Conservation (phyloP, 176 grass and related monocot species). For the Raddia guianensis region DNA sequence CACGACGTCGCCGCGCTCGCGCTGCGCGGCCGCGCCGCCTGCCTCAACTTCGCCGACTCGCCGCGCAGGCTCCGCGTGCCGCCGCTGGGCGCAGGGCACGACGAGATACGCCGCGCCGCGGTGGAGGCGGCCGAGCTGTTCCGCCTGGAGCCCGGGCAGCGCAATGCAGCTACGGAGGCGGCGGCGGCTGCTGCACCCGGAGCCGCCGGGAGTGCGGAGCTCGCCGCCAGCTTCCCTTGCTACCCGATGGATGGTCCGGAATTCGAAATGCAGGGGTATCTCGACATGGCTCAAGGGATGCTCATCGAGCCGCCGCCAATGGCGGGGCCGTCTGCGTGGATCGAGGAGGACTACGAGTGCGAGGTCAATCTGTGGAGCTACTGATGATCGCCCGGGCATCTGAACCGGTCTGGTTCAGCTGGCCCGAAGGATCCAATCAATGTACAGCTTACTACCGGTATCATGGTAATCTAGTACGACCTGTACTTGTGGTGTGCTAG, state of each 20-base stretch:
- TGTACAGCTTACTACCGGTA: slow-evolving; percentile 24
- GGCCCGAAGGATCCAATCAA: neutral
- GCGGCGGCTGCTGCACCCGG: neutral
- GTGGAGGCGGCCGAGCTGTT: slow-evolving; percentile 60
- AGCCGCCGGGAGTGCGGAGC: neutral
- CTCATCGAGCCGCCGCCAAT: slow-evolving; percentile 59
- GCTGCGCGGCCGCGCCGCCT: slow-evolving; percentile 65
- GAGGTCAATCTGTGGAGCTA: slow-evolving; percentile 72
- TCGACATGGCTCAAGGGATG: slow-evolving; percentile 76
- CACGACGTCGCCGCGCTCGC: slow-evolving; percentile 77
- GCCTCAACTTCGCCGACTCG: slow-evolving; percentile 90
- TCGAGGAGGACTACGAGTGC: slow-evolving; percentile 40
- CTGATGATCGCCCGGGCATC: neutral
- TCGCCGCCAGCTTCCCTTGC: neutral
- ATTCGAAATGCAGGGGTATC: slow-evolving; percentile 67
- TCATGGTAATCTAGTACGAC: neutral
- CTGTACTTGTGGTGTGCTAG: slow-evolving; percentile 4
- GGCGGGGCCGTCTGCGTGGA: neutral
- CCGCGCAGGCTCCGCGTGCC: slow-evolving; percentile 53
- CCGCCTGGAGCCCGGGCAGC: slow-evolving; percentile 25
- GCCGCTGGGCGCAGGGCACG: slow-evolving; percentile 43
- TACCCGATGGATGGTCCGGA: slow-evolving; percentile 43
- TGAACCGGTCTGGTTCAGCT: neutral
- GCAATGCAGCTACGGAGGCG: slow-evolving; percentile 2
- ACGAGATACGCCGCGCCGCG: slow-evolving; percentile 65